phyloP scores from a whole-genome alignment of 352 stramenopile species.

The Phytophthora podocarpi region DNA sequence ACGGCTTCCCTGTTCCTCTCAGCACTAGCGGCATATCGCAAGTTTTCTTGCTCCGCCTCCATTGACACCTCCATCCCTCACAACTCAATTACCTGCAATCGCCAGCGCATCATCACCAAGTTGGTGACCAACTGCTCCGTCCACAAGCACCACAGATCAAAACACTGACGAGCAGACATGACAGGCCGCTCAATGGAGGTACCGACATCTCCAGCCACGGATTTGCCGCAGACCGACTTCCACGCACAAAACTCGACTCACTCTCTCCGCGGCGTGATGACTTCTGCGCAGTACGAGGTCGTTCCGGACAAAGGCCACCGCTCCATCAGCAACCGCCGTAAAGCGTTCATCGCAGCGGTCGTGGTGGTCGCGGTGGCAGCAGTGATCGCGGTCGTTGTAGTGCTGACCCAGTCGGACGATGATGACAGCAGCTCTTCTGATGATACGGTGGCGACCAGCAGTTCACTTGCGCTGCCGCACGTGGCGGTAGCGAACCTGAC shows the following conservation, averaged over 20 bases:
- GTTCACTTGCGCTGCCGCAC: slow-evolving; percentile 15
- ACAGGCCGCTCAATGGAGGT: background rate
- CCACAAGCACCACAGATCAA: no score
- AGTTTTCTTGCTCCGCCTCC: background rate
- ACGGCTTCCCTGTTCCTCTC: background rate
- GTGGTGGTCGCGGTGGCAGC: slow-evolving; percentile 18
- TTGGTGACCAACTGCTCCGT: no score
- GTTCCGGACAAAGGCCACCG: slow-evolving; percentile 11
- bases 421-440: slow-evolving; percentile 3
- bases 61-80: slow-evolving; percentile 4
- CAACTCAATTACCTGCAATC: slow-evolving; percentile 3
- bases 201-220: slow-evolving; percentile 9
- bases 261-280: slow-evolving; percentile 7
- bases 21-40: slow-evolving; percentile 26
- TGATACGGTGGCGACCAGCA: slow-evolving; percentile 4
- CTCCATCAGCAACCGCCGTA: slow-evolving; percentile 20
- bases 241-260: slow-evolving; percentile 6
- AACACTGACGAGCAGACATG: slow-evolving; percentile 7
- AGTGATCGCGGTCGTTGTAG: slow-evolving; percentile 22
- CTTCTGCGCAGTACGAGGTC: slow-evolving; percentile 9
- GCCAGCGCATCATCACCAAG: no score
- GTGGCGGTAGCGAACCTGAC: slow-evolving; percentile 31
- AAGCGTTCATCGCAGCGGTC: slow-evolving; percentile 15
- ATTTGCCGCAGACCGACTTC: slow-evolving; percentile 17
- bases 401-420: slow-evolving; percentile 21